Conservation (phyloP, 1,284 basidiomycete species). For the Ceratobasidium sp. region DNA sequence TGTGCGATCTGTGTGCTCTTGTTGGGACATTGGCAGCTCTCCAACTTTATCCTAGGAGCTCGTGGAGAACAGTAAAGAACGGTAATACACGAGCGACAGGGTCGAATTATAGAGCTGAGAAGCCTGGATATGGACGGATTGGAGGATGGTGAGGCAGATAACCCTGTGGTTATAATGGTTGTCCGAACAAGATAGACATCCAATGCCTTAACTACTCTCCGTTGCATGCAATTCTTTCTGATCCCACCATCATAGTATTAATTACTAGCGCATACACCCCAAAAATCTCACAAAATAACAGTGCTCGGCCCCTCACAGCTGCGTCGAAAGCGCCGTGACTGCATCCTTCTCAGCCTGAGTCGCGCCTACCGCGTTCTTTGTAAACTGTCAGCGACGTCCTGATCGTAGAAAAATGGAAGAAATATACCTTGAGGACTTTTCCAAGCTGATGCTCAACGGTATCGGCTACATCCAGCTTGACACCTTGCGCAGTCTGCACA, state of each 20-base stretch:
- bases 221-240: not conserved
- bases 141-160: no score
- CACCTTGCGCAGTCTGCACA: slow-evolving; percentile 46
- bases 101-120: no score
- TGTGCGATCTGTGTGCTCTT: no score
- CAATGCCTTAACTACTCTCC: slow-evolving; percentile 48
- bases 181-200: no score
- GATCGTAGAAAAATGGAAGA: not conserved
- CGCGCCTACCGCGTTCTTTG: slow-evolving; percentile 46
- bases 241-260: slow-evolving; percentile 15
- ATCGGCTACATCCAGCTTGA: slow-evolving; percentile 44
- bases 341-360: slow-evolving; percentile 44
- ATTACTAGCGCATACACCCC: slow-evolving; percentile 35
- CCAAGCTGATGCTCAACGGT: slow-evolving; percentile 49
- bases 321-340: slow-evolving; percentile 42
- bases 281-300: slow-evolving; percentile 12
- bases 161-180: no score
- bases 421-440: slow-evolving; percentile 47
- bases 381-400: not conserved
- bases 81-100: no score
- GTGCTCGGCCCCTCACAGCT: slow-evolving; percentile 8
- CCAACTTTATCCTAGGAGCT: no score
- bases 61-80: no score
- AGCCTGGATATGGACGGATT: no score
- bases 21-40: no score